phyloP scores from a whole-genome alignment of 202 grass and related monocot species.

The Carex arenaria region DNA sequence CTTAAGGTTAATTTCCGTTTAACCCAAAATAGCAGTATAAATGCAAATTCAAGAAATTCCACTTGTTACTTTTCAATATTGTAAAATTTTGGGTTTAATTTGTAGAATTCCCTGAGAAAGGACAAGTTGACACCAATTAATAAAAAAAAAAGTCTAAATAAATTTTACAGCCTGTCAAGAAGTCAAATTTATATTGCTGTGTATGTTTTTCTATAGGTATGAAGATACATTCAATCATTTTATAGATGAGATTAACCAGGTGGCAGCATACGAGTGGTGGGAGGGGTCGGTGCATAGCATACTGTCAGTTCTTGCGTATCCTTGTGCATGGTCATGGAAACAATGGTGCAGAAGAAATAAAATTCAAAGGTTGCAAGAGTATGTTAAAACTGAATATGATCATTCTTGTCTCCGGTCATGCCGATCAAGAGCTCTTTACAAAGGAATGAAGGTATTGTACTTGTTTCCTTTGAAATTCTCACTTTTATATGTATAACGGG shows the following conservation, averaged over 20 bases:
- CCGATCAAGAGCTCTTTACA: conserved; percentile 98
- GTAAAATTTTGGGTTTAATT: neutral
- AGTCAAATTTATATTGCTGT: neutral
- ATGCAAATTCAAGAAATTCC: neutral
- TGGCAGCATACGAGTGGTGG: conserved; percentile 98
- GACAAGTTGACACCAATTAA: neutral
- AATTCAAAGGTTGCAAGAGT: conserved; percentile 85
- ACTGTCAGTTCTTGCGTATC: conserved; percentile 89
- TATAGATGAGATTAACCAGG: conserved; percentile 95
- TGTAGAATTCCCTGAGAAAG: neutral
- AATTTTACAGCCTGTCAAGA: neutral
- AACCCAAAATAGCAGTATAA: neutral
- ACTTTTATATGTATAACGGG: neutral
- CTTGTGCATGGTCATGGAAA: conserved; percentile 99
- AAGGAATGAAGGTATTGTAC: conserved; percentile 92
- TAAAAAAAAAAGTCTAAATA: neutral
- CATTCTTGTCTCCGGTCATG: conserved; percentile 96
- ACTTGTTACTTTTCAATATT: neutral
- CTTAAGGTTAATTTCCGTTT: neutral
- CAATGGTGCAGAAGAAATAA: conserved; percentile 97
- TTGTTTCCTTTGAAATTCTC: conserved; percentile 5
- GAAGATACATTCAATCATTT: conserved; percentile 98
- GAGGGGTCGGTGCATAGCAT: conserved; percentile 98
- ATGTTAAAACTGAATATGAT: conserved; percentile 95
- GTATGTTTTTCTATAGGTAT: conserved; percentile 46